Conservation (phyloP, 208 protist genomes). For the Acanthamoeba culbertsoni region DNA sequence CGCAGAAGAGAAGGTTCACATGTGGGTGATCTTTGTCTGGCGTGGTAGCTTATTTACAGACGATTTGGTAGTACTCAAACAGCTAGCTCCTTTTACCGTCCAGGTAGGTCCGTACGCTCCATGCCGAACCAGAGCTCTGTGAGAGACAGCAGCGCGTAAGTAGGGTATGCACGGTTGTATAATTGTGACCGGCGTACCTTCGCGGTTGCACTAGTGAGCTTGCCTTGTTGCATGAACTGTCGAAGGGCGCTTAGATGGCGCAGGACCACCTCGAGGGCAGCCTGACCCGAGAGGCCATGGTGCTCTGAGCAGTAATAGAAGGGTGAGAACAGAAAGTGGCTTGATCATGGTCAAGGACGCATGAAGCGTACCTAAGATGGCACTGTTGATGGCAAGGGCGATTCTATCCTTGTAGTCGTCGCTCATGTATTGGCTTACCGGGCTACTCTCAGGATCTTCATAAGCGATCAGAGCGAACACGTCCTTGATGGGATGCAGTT, state of each 20-base stretch:
- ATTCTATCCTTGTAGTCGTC: background rate
- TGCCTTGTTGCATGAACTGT: background rate
- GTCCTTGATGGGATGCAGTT: background rate
- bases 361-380: background rate
- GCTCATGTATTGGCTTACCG: background rate
- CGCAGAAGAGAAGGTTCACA: background rate
- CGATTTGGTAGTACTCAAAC: too few species aligned
- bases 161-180: too few species aligned
- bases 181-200: background rate
- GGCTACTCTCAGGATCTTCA: slow-evolving; percentile 8
- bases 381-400: background rate
- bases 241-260: background rate
- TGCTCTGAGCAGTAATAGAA: too few species aligned
- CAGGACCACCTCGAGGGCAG: background rate
- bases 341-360: background rate
- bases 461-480: slow-evolving; percentile 37
- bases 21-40: background rate
- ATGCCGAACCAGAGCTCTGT: background rate
- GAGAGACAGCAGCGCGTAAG: background rate
- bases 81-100: too few species aligned
- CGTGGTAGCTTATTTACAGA: too few species aligned
- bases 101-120: background rate
- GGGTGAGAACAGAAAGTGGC: background rate
- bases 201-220: background rate
- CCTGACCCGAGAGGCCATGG: background rate